Conservation (phyloP, 495 filamentous ascomycete species). For the Aspergillus cavernicola region DNA sequence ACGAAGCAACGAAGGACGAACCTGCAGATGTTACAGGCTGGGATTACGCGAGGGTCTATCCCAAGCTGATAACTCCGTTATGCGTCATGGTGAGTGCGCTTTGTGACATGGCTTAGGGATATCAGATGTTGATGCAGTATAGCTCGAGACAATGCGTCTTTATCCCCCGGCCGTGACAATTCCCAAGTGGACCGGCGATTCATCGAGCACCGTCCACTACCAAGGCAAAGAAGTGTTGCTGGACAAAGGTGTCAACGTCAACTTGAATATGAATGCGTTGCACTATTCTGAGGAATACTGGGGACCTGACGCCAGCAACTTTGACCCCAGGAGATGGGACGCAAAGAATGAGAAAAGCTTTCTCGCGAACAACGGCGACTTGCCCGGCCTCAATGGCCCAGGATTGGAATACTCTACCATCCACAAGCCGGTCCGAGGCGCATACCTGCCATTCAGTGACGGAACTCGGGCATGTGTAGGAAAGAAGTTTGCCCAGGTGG, state of each 20-base stretch:
- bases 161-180: slow-evolving; percentile 34
- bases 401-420: slow-evolving; percentile 27
- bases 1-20: slow-evolving; percentile 22
- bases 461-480: slow-evolving; percentile 70
- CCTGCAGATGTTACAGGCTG: slow-evolving; percentile 27
- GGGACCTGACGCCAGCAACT: slow-evolving; percentile 30
- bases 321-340: slow-evolving; percentile 32
- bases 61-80: slow-evolving; percentile 31
- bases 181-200: slow-evolving; percentile 32
- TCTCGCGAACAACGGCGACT: slow-evolving; percentile 15
- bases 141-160: slow-evolving; percentile 43
- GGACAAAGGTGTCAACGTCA: slow-evolving; percentile 31
- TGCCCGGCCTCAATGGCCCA: slow-evolving; percentile 11
- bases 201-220: slow-evolving; percentile 13
- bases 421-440: slow-evolving; percentile 60
- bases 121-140: background rate
- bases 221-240: slow-evolving; percentile 25
- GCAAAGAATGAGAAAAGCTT: slow-evolving; percentile 16
- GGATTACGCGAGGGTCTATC: slow-evolving; percentile 33
- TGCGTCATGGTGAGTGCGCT: slow-evolving; percentile 32
- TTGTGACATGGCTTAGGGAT: background rate
- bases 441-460: slow-evolving; percentile 71
- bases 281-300: slow-evolving; percentile 45
- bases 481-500: slow-evolving; percentile 69
- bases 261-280: slow-evolving; percentile 31